Base-by-base conservation (phyloP, 2,329 filamentous ascomycete genomes). In the Cladophialophora immunda region DNA sequence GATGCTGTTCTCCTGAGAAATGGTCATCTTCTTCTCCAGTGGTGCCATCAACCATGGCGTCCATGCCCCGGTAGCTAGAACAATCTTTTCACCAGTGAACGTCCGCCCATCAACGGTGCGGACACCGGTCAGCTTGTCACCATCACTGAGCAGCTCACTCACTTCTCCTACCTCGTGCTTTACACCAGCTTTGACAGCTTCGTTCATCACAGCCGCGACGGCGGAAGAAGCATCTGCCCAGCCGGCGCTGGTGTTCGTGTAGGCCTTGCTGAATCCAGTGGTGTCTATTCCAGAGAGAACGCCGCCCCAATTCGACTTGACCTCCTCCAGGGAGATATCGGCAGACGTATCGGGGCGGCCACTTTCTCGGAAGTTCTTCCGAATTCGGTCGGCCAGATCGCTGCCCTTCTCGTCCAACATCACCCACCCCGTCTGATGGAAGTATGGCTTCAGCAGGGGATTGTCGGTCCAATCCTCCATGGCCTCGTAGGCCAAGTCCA, bases 401-500 rank as follows among this genome's bases (percentile, higher is more conserved):
- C 81, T 79, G 1, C 73, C 78, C 36, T 78, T 80, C 52, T 84
- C 80, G 69, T 82, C 85, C 73, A 87, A 83, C 78, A 81, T 86
- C 63, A 87, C 82, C 78, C 89, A 85, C 0, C 88, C 88, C 0
- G 83, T 86, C 72, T 86, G 82, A 73, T 89, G 85, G 73, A 88
- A 90, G n/a, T 78, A 71, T 1, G 80, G 79, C 71, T 81, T 78
- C 79, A 86, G 87, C 2, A 89, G 79, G 0, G 87, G 84, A 61
- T 88, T 85, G 0, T 76, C 78, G 62, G 82, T 82, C 82, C 89
- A 92, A 0, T 86, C 77, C 59, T 88, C 84, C 72, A 89, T 87
- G 0, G 90, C 87, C 77, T 92, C 88, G 30, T 91, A 82, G 0
- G 86, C 90, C 22, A 92, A 81, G 58, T 83, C 77, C 76, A 86